These are phyloP conservation scores for Maudiozyma turicensis DNA, from an alignment of 805 yeast genomes.

Conservation along the genomic window DNA sequence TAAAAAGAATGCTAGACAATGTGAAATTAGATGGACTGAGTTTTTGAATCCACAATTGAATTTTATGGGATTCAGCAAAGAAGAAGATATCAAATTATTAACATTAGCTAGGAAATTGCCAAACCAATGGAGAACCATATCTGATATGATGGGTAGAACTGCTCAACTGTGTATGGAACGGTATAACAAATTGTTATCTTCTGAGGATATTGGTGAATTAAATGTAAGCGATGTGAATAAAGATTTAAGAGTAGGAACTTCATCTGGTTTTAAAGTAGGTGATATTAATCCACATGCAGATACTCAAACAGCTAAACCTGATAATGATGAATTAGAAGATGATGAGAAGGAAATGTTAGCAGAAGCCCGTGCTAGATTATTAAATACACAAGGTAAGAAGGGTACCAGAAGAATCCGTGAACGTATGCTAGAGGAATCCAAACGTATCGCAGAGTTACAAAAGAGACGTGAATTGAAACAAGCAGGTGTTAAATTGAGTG, in stretches of 20 bases:
- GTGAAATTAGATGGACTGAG: constrained; percentile 87
- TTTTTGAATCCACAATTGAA: constrained; percentile 69
- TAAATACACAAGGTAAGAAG: constrained; percentile 89
- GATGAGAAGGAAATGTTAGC: constrained; percentile 86
- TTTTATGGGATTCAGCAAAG: constrained; percentile 57
- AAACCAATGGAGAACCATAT: constrained; percentile 92
- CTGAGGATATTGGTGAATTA: constrained; percentile 32
- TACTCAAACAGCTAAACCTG: constrained; percentile 72
- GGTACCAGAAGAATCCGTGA: constrained; percentile 87
- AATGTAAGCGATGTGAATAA: constrained; percentile 4
- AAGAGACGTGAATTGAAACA: constrained; percentile 73
- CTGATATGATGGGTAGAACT: constrained; percentile 70
- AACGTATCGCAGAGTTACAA: constrained; percentile 64
- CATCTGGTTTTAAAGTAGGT: constrained; percentile 34
- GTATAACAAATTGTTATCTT: constrained; percentile 45
- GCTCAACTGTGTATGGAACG: constrained; percentile 81
- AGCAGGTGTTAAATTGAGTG: constrained; percentile 53
- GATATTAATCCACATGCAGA: constrained; percentile 67
- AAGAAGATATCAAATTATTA: constrained; percentile 67
- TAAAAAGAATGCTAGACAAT: constrained; percentile 82
- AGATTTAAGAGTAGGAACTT: constrained; percentile 31
- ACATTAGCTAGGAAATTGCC: constrained; percentile 64
- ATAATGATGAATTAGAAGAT: constrained; percentile 68
- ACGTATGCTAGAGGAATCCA: constrained; percentile 67
- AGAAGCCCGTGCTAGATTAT: constrained; percentile 88